Percentiles rank a stretch among this genome's conserved stretches.
These are phyloP conservation scores for Naganishia albida DNA, from an alignment of 1,284 basidiomycete species.

Conservation along the genomic window DNA sequence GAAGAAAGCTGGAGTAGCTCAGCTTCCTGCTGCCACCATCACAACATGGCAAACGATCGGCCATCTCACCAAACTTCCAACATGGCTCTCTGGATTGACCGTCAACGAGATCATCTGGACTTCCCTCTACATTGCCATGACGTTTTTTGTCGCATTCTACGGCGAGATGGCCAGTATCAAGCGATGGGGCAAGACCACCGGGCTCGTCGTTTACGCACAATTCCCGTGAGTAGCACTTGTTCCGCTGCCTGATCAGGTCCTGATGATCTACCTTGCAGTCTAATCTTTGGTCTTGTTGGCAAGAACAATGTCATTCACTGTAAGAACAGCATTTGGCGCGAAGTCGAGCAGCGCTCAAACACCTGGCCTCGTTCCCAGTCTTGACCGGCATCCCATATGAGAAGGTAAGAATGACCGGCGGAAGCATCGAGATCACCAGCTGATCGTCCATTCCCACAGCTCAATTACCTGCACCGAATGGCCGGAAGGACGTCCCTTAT, in stretches of 20 bases:
- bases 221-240: constrained; percentile 23
- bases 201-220: constrained; percentile 31
- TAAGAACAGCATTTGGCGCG: constrained; percentile 1
- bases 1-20: not conserved
- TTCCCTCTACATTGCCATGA: constrained; percentile 15
- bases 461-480: constrained; percentile 55
- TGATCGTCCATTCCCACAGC: constrained; percentile 31
- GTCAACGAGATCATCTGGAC: constrained; percentile 30
- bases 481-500: constrained; percentile 48
- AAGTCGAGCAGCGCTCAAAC: not conserved
- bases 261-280: constrained; percentile 6
- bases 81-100: constrained; percentile 20
- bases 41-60: constrained; percentile 26
- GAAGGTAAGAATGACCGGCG: constrained; percentile 38
- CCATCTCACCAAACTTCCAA: constrained; percentile 25
- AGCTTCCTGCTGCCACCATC: constrained; percentile 10
- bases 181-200: constrained; percentile 18
- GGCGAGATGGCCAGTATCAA: constrained; percentile 6
- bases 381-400: constrained; percentile 54
- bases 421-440: not conserved
- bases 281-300: constrained; percentile 50
- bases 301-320: constrained; percentile 54
- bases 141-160: constrained; percentile 13
- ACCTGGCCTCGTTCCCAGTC: constrained; percentile 13
- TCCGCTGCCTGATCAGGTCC: not conserved